These are phyloP conservation scores for Penicillium sp. DNA, from an alignment of 2,329 filamentous ascomycete species.

Conservation along the genomic window DNA sequence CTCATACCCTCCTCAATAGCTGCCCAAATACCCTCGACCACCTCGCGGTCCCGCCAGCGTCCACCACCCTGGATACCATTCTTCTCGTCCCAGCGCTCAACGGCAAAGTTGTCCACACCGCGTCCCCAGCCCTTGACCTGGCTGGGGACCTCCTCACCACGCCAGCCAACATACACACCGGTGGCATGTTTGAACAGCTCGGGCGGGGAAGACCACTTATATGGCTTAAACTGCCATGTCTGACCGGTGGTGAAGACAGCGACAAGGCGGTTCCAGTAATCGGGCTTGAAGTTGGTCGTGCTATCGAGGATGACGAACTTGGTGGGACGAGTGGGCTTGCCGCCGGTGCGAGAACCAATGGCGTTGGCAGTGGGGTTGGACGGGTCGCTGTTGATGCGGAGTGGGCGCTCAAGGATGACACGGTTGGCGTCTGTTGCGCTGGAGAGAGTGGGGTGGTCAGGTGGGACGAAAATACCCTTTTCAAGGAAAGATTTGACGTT, in stretches of 20 bases:
- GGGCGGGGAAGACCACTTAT: conserved; percentile 88
- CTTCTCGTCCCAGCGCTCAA: conserved; percentile 78
- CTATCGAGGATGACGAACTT: conserved; percentile 96
- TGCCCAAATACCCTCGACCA: conserved; percentile 91
- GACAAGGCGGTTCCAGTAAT: conserved; percentile 95
- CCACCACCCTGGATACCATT: conserved; percentile 37
- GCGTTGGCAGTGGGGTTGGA: conserved; percentile 26
- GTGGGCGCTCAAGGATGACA: conserved; percentile 77
- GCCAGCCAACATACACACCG: conserved; percentile 89
- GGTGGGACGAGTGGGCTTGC: conserved; percentile 67
- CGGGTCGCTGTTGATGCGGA: conserved; percentile 57
- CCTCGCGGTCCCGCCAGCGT: conserved; percentile 84
- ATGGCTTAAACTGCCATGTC: conserved; percentile 97
- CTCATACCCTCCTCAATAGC: conserved; percentile 86
- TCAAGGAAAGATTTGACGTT: conserved; percentile 96
- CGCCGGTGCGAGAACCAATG: conserved; percentile 48
- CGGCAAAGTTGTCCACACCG: conserved; percentile 72
- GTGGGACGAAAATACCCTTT: conserved; percentile 75
- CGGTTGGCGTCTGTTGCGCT: conserved; percentile 72
- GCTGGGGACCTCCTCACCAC: conserved; percentile 76
- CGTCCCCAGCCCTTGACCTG: conserved; percentile 83
- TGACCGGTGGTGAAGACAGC: conserved; percentile 98
- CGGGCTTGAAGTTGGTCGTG: conserved; percentile 92
- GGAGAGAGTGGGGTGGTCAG: conserved; percentile 64
- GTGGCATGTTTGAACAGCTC: conserved; percentile 88